Evolutionary conservation across 768 basidiomycete genomes (phyloP).

Genomic region (Leccinum fibrillosum): DNA sequence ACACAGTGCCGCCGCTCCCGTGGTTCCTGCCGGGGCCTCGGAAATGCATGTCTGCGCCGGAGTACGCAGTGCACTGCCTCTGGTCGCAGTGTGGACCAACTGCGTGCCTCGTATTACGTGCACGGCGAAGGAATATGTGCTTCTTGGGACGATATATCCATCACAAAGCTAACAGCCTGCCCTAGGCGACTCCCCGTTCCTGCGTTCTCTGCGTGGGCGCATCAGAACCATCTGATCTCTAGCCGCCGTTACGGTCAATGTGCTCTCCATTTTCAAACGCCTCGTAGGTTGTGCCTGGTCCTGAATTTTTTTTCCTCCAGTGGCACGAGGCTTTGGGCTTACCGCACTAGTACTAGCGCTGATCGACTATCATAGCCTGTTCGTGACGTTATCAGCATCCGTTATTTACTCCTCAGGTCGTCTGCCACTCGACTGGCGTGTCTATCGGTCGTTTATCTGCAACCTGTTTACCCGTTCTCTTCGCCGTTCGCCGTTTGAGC

Average conservation of each 20-base stretch:
- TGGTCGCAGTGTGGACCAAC: background rate
- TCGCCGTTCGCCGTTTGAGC: background rate
- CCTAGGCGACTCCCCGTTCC: background rate
- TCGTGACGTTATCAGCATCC: background rate
- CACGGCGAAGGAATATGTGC: slow-evolving; percentile 1
- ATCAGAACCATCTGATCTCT: slow-evolving; percentile 16
- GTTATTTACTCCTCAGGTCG: background rate
- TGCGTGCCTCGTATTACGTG: slow-evolving; percentile 1
- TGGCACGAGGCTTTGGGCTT: background rate
- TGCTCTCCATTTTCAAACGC: background rate
- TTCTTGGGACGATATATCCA: slow-evolving; percentile 1
- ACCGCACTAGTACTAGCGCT: background rate
- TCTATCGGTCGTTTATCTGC: background rate
- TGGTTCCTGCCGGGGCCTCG: slow-evolving; percentile 18
- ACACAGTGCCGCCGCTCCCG: slow-evolving; percentile 1
- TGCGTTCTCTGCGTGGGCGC: slow-evolving; percentile 11
- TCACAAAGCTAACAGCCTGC: background rate
- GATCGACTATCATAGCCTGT: background rate
- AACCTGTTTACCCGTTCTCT: background rate
- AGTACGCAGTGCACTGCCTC: background rate
- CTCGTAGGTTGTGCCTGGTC: slow-evolving; percentile 14
- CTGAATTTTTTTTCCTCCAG: background rate
- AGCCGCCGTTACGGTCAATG: slow-evolving; percentile 13
- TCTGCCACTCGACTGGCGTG: background rate
- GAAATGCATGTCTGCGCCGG: slow-evolving; percentile 11